Evolutionary conservation across 73 alveolate genomes (phyloP), one percentile per base, ranked within the genome.

Genomic region (Symbiodinium pilosum): DNA sequence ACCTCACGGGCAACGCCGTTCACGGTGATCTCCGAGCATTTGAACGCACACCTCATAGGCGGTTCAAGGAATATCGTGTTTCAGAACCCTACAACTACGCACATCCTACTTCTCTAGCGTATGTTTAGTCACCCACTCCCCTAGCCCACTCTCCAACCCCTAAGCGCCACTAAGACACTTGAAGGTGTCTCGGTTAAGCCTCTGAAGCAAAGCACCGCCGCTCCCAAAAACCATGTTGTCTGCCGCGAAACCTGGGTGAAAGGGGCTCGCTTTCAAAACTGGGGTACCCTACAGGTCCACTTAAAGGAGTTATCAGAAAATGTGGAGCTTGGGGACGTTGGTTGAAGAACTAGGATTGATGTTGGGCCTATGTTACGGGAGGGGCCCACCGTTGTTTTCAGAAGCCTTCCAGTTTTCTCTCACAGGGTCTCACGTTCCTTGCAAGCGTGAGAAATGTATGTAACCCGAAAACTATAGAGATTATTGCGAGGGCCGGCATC

Each of bases 31-130:
- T 92, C 98, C 0, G 98, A 71, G 64, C 98, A 92, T 64, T 92
- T 92, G 92, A 92, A 92, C 51, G 98, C 98, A 38, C 98, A 81
- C 84, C n/a, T n/a, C n/a, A n/a, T n/a, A n/a, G n/a, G n/a, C n/a
- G n/a, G n/a, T n/a, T n/a, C n/a, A 9, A 12, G 28, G 69, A n/a
- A n/a, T n/a, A n/a, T n/a, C n/a, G n/a, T n/a, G n/a, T n/a, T n/a
- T n/a, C n/a, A n/a, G n/a, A n/a, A n/a, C n/a, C n/a, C n/a, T n/a
- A n/a, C n/a, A n/a, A n/a, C n/a, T n/a, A n/a, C n/a, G n/a, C n/a
- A n/a, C n/a, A n/a, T n/a, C n/a, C n/a, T n/a, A n/a, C n/a, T n/a
- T n/a, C n/a, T n/a, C n/a, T n/a, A n/a, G n/a, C n/a, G n/a, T n/a
- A n/a, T n/a, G n/a, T n/a, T n/a, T n/a, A n/a, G n/a, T n/a, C n/a